Evolutionary conservation across 768 basidiomycete genomes (phyloP), one percentile per base, ranked within the genome.

Genomic region (Mycena olivaceomarginata): DNA sequence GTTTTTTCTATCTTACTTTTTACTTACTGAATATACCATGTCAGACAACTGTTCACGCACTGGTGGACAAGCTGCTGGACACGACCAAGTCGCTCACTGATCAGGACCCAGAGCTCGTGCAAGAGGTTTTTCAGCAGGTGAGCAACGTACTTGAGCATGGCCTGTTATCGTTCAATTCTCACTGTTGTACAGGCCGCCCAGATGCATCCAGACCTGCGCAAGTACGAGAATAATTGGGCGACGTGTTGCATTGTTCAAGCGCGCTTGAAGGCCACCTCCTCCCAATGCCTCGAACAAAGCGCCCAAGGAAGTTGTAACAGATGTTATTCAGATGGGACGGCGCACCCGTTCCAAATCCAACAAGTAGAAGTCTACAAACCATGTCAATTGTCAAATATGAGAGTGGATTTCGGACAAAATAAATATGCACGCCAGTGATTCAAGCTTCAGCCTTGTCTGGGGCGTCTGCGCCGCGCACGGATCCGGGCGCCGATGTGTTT

Each of bases 251-350:
- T 76, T 22, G 43, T 76, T 5, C 53, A 59, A 41, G 75, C 31
- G 4, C 75, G 57, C 69, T 66, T 76, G 75, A 76, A 76, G 63
- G 37, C 39, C 59, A n/a, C n/a, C n/a, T n/a, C n/a, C n/a, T n/a
- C n/a, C n/a, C n/a, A n/a, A n/a, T n/a, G n/a, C n/a, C n/a, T n/a
- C n/a, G n/a, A n/a, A n/a, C n/a, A n/a, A n/a, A n/a, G n/a, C n/a
- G n/a, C n/a, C n/a, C n/a, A n/a, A n/a, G n/a, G n/a, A n/a, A n/a
- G n/a, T n/a, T n/a, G n/a, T n/a, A n/a, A n/a, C n/a, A n/a, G n/a
- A n/a, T n/a, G n/a, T n/a, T n/a, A n/a, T n/a, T n/a, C n/a, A n/a
- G n/a, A n/a, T n/a, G n/a, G n/a, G n/a, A n/a, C n/a, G n/a, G n/a
- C n/a, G n/a, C n/a, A n/a, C n/a, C n/a, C n/a, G n/a, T n/a, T n/a